These are phyloP conservation scores for Aspergillus phoenicis DNA, from an alignment of 2,329 filamentous ascomycete species.

Conservation along the genomic window DNA sequence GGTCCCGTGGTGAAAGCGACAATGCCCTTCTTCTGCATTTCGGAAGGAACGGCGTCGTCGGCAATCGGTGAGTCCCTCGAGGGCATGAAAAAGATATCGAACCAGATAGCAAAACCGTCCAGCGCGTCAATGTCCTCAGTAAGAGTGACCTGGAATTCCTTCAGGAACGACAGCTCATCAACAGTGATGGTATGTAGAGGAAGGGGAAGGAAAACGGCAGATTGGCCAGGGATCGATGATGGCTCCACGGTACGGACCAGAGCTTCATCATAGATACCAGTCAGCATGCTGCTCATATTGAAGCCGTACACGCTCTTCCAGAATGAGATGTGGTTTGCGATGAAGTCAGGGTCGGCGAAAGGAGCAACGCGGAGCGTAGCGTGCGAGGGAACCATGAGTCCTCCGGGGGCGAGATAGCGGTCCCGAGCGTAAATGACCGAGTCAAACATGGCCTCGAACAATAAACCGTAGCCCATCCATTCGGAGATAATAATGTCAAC, in stretches of 20 bases:
- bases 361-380: slow-evolving; percentile 82
- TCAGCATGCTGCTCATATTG: slow-evolving; percentile 88
- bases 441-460: slow-evolving; percentile 96
- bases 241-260: slow-evolving; percentile 70
- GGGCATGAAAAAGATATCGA: slow-evolving; percentile 87
- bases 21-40: slow-evolving; percentile 64
- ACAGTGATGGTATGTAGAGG: slow-evolving; percentile 73
- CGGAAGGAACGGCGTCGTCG: slow-evolving; percentile 58
- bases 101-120: slow-evolving; percentile 92
- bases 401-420: slow-evolving; percentile 76
- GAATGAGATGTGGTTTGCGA: slow-evolving; percentile 76
- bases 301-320: slow-evolving; percentile 96
- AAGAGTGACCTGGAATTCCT: slow-evolving; percentile 65
- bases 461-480: slow-evolving; percentile 95
- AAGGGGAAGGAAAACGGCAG: slow-evolving; percentile 70
- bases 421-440: slow-evolving; percentile 88
- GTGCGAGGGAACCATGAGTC: slow-evolving; percentile 84
- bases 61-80: slow-evolving; percentile 54
- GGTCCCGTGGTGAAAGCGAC: slow-evolving; percentile 91
- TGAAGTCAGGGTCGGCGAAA: slow-evolving; percentile 73
- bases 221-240: slow-evolving; percentile 55
- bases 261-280: slow-evolving; percentile 78
- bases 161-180: slow-evolving; percentile 74
- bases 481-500: slow-evolving; percentile 96
- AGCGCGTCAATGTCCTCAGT: slow-evolving; percentile 65